phyloP scores from a whole-genome alignment of 495 filamentous ascomycete species.

The Aspergillus nanangensis region DNA sequence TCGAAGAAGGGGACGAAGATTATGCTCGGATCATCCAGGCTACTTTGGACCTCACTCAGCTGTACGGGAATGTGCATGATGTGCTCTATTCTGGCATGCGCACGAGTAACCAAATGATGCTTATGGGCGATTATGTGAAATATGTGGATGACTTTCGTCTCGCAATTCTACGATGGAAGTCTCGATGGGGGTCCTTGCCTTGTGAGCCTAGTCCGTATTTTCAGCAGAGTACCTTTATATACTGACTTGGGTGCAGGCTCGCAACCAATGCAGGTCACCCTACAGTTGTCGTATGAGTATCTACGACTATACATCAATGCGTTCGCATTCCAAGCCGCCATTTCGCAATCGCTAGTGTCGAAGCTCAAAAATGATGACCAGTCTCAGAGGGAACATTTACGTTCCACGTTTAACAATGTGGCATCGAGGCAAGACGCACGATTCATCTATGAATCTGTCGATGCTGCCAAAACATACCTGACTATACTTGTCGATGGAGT shows the following conservation, averaged over 20 bases:
- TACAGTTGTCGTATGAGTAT: constrained; percentile 61
- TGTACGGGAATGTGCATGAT: constrained; percentile 66
- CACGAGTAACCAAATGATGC: constrained; percentile 59
- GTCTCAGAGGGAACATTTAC: constrained; percentile 39
- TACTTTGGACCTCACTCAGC: constrained; percentile 57
- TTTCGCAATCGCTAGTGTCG: constrained; percentile 50
- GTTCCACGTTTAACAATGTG: constrained; percentile 46
- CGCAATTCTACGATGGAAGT: constrained; percentile 59
- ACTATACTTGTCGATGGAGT: constrained; percentile 51
- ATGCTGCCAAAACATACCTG: constrained; percentile 56
- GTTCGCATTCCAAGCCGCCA: constrained; percentile 63
- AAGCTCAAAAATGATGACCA: constrained; percentile 32
- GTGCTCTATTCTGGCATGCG: constrained; percentile 62
- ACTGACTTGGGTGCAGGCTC: constrained; percentile 42
- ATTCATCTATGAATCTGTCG: constrained; percentile 60
- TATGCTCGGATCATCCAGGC: constrained; percentile 61
- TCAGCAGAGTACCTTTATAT: neutral
- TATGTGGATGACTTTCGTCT: constrained; percentile 63
- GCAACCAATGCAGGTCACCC: constrained; percentile 48
- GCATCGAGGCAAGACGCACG: constrained; percentile 56
- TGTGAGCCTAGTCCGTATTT: constrained; percentile 31
- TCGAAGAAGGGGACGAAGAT: constrained; percentile 51
- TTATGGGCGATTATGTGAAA: constrained; percentile 62
- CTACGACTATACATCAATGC: constrained; percentile 61
- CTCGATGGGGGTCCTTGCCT: constrained; percentile 54